Conservation (phyloP, 2,329 filamentous ascomycete species). For the Xylaria sp. region DNA sequence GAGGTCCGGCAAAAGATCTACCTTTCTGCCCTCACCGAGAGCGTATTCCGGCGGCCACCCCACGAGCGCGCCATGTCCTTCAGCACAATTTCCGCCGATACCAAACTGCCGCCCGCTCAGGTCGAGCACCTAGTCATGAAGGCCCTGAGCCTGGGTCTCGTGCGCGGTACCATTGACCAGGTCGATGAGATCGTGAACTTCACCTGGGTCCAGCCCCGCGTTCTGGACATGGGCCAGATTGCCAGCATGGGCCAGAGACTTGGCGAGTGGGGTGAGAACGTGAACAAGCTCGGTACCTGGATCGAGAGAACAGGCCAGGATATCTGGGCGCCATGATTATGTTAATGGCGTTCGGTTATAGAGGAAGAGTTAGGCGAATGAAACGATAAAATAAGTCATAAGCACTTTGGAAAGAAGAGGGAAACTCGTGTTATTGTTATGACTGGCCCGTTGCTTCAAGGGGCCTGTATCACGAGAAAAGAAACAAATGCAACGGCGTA, state of each 20-base stretch:
- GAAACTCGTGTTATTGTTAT: too few relatives aligned
- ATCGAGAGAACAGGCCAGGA: conserved; percentile 91
- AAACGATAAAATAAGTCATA: too few relatives aligned
- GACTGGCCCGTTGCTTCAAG: too few relatives aligned
- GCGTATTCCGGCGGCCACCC: conserved; percentile 90
- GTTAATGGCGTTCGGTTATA: too few relatives aligned
- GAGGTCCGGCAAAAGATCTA: conserved; percentile 98
- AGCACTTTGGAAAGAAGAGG: neutral
- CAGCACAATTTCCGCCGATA: conserved; percentile 79
- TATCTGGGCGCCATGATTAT: conserved; percentile 71
- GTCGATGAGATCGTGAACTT: conserved; percentile 91
- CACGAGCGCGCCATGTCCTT: conserved; percentile 96
- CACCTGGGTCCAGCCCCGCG: conserved; percentile 98
- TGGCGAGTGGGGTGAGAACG: conserved; percentile 91
- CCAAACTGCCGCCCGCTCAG: conserved; percentile 82
- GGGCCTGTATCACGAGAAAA: too few relatives aligned
- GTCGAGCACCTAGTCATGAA: conserved; percentile 99
- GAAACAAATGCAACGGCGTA: too few relatives aligned
- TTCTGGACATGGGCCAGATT: conserved; percentile 92
- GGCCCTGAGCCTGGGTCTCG: conserved; percentile 85
- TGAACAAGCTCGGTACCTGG: conserved; percentile 95
- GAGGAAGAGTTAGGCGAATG: neutral
- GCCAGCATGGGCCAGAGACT: conserved; percentile 82
- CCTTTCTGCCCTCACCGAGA: conserved; percentile 89
- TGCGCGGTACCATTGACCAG: conserved; percentile 92